A percentile compares a stretch with the other conserved stretches of the same genome.
Evolutionary conservation across 371 early-diverging fungal genomes (phyloP).

Genomic region (Actinomortierella ambigua): DNA sequence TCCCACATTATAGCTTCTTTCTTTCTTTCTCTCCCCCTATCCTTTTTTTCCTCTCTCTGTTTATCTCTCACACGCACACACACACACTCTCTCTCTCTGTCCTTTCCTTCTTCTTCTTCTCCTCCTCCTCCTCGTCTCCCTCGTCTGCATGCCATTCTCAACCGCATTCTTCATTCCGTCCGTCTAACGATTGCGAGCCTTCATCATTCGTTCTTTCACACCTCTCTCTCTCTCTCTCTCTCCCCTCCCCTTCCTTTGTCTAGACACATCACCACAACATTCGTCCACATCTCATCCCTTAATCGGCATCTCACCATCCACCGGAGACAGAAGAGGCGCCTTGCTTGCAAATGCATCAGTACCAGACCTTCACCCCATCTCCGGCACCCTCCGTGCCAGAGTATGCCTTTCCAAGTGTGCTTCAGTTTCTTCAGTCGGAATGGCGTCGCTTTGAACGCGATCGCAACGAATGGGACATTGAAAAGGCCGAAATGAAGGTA

Average conservation of each 20-base stretch:
- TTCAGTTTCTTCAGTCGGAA: slow-evolving; percentile 85
- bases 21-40: neutral
- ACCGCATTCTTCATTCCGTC: no score
- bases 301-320: neutral
- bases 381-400: slow-evolving; percentile 45
- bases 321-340: neutral
- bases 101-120: neutral
- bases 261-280: neutral
- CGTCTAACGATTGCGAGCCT: no score
- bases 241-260: neutral
- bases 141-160: no score
- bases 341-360: slow-evolving; percentile 28
- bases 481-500: slow-evolving; percentile 83
- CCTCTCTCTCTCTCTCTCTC: neutral
- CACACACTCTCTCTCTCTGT: neutral
- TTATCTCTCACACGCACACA: neutral
- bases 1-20: no score
- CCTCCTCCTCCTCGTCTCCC: neutral
- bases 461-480: slow-evolving; percentile 89
- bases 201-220: no score
- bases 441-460: slow-evolving; percentile 89
- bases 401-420: slow-evolving; percentile 82
- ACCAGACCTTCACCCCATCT: slow-evolving; percentile 26
- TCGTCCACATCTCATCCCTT: neutral
- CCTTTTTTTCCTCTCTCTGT: neutral